These are phyloP conservation scores for Achlya hypogyna DNA, from an alignment of 352 stramenopile species.

Conservation along the genomic window DNA sequence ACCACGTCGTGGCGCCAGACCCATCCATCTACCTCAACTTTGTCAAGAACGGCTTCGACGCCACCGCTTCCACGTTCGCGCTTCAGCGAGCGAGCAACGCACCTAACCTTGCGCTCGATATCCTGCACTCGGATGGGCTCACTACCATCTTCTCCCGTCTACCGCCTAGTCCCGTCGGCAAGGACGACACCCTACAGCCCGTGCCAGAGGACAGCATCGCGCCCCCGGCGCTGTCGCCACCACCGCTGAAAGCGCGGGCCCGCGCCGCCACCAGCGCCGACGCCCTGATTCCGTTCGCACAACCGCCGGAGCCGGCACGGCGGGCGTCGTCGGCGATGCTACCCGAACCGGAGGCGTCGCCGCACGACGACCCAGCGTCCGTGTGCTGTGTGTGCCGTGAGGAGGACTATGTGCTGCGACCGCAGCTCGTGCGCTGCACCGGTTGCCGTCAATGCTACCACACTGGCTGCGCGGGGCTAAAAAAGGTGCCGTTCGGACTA, in stretches of 20 bases:
- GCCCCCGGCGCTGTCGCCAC: not conserved
- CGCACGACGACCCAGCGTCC: slow-evolving; percentile 1
- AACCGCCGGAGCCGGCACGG: too few species aligned
- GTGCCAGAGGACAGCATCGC: not conserved
- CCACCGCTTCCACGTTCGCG: slow-evolving; percentile 64
- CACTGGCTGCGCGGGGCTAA: slow-evolving; percentile 62
- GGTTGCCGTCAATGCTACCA: slow-evolving; percentile 57
- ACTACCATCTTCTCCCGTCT: slow-evolving; percentile 19
- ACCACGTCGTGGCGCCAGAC: slow-evolving; percentile 65
- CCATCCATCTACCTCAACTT: slow-evolving; percentile 76
- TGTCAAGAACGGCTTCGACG: slow-evolving; percentile 65
- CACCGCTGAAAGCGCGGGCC: not conserved
- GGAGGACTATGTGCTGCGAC: slow-evolving; percentile 76
- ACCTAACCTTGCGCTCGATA: slow-evolving; percentile 60
- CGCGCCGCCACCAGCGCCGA: too few species aligned
- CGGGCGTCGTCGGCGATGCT: too few species aligned
- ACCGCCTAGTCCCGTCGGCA: not conserved
- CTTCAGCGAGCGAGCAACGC: slow-evolving; percentile 69
- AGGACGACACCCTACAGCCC: not conserved
- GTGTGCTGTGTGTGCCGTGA: slow-evolving; percentile 55
- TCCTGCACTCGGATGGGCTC: slow-evolving; percentile 59
- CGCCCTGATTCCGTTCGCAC: too few species aligned
- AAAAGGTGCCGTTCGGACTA: slow-evolving; percentile 72
- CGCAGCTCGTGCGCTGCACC: slow-evolving; percentile 55
- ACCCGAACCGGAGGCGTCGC: not conserved